Conservation (phyloP, 192 early-diverging fungal genomes). For the Rhizophlyctis rosea region DNA sequence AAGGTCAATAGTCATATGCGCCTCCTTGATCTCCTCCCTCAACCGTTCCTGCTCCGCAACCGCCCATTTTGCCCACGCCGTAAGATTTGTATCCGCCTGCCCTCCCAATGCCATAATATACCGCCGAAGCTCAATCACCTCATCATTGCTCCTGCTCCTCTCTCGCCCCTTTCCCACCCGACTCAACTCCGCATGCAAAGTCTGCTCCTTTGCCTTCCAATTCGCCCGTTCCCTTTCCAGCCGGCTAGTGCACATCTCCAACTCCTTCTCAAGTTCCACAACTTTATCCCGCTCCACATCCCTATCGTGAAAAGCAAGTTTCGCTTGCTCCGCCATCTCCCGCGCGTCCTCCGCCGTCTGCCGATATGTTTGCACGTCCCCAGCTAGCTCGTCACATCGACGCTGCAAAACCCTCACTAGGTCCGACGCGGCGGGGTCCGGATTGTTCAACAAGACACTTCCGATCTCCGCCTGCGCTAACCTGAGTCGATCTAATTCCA, state of each 20-base stretch:
- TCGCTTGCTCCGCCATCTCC: neutral
- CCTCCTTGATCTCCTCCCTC: conserved; percentile 17
- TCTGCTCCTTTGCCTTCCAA: neutral
- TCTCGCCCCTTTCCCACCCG: neutral
- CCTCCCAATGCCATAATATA: neutral
- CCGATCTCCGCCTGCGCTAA: conserved; percentile 25
- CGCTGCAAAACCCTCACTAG: conserved; percentile 7
- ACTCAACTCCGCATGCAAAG: neutral
- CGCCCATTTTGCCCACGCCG: neutral
- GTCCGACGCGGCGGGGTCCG: conserved; percentile 5
- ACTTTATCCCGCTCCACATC: conserved; percentile 6
- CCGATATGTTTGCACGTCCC: conserved; percentile 8
- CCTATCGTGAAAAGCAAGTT: neutral
- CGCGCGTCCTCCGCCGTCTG: neutral
- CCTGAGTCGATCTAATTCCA: conserved; percentile 13
- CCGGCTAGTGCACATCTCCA: neutral
- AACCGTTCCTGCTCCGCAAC: neutral
- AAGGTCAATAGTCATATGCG: conserved; percentile 18
- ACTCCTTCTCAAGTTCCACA: neutral
- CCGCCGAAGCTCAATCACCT: neutral
- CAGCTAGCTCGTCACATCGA: conserved; percentile 23
- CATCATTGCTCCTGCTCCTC: neutral
- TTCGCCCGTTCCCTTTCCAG: neutral
- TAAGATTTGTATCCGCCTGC: neutral
- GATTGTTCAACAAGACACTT: conserved; percentile 11